These are phyloP conservation scores for Sonneratia alba DNA, from an alignment of 345 rosid genomes.

Conservation along the genomic window DNA sequence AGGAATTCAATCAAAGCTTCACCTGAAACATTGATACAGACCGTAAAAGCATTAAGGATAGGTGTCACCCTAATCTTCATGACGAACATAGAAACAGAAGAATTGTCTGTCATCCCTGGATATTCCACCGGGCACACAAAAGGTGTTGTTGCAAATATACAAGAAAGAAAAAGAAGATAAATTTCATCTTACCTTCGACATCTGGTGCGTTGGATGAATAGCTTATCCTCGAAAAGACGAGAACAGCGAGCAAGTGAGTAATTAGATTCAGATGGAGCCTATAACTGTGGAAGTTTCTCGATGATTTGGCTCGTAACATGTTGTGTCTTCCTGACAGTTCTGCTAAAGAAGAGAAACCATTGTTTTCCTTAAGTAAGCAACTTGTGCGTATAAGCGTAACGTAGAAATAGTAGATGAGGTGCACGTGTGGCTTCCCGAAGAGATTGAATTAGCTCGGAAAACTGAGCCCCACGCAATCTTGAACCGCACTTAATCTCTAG, in stretches of 20 bases:
- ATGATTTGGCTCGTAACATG: constrained; percentile 11
- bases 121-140: neutral
- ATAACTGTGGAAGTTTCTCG: constrained; percentile 20
- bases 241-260: constrained; percentile 27
- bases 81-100: neutral
- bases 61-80: neutral
- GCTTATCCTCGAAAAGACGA: constrained; percentile 25
- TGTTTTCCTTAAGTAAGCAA: neutral
- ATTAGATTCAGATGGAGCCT: constrained; percentile 17
- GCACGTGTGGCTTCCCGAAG: neutral
- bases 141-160: neutral
- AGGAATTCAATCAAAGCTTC: constrained; percentile 59
- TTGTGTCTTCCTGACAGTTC: constrained; percentile 18
- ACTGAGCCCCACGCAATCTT: neutral
- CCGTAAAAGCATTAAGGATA: neutral
- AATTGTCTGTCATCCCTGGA: neutral
- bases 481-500: neutral
- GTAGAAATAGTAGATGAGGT: too few species aligned
- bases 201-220: constrained; percentile 47
- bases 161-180: neutral
- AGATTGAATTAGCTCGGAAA: neutral
- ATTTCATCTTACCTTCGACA: constrained; percentile 45
- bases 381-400: neutral
- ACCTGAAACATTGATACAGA: constrained; percentile 24
- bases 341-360: constrained; percentile 9